phyloP scores from a whole-genome alignment of 257 asterid genomes.

The Agastache rugosa region DNA sequence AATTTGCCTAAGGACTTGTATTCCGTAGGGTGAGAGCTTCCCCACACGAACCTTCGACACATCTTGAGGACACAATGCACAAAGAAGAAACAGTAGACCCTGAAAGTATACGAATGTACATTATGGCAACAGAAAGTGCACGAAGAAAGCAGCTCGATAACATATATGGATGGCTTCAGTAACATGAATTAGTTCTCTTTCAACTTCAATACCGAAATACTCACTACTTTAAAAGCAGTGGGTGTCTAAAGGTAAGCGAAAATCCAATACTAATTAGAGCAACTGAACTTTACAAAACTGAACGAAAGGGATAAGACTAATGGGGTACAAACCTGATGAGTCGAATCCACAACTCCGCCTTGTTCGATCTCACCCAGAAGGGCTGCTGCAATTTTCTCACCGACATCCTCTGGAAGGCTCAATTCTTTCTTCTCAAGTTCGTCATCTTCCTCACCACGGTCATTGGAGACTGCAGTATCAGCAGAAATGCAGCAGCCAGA shows the following conservation, averaged over 20 bases:
- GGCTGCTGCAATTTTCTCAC: conserved; percentile 66
- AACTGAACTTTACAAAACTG: neutral
- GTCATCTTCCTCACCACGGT: conserved; percentile 52
- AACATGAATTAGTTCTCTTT: no score
- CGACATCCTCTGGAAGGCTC: conserved; percentile 71
- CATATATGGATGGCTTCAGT: no score
- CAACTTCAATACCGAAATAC: no score
- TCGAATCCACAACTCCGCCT: conserved; percentile 98
- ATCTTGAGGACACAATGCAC: conserved; percentile 87
- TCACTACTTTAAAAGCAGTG: no score
- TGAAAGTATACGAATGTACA: conserved; percentile 35
- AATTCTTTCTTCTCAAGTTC: conserved; percentile 59
- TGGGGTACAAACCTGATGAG: conserved; percentile 76
- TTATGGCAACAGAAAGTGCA: neutral
- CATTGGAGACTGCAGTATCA: conserved; percentile 67
- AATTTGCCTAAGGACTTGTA: conserved; percentile 71
- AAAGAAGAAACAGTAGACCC: conserved; percentile 89
- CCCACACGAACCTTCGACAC: conserved; percentile 92
- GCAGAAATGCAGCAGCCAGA: conserved; percentile 81
- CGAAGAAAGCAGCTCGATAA: neutral
- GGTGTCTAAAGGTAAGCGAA: no score
- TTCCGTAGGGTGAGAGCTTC: conserved; percentile 77
- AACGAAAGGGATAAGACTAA: neutral
- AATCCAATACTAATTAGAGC: no score
- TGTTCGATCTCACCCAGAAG: conserved; percentile 79